Percentiles rank a stretch among this genome's conserved stretches.
Conservation (phyloP, 1,284 basidiomycete genomes). For the Xerocomus amazonicus region DNA sequence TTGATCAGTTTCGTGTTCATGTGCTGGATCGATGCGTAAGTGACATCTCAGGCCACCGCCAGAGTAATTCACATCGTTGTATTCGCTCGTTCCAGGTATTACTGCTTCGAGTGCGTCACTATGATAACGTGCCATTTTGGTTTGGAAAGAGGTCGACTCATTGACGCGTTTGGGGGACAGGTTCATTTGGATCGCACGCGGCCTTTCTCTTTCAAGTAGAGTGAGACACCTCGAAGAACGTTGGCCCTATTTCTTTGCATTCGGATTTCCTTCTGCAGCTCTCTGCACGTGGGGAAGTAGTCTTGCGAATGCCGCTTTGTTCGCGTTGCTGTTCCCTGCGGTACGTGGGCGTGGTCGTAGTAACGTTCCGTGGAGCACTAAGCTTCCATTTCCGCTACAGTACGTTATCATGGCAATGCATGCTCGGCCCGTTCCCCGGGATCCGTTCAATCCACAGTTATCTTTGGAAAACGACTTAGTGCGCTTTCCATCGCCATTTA, state of each 20-base stretch:
- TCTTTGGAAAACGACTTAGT: constrained; percentile 38
- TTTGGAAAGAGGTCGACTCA: constrained; percentile 1
- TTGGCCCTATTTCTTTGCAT: constrained; percentile 82
- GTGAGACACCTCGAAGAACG: constrained; percentile 77
- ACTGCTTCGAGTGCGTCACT: constrained; percentile 76
- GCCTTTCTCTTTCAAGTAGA: constrained; percentile 61
- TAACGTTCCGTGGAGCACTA: neutral
- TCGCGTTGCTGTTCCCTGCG: constrained; percentile 73
- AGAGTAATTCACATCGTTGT: constrained; percentile 4
- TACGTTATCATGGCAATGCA: constrained; percentile 78
- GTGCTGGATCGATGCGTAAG: constrained; percentile 82
- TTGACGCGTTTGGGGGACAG: constrained; percentile 36
- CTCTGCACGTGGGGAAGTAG: constrained; percentile 68
- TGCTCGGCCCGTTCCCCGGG: constrained; percentile 59
- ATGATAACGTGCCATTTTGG: neutral
- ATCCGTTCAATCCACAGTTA: constrained; percentile 63
- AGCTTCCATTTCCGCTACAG: constrained; percentile 35
- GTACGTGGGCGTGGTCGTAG: constrained; percentile 39
- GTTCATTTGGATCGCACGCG: constrained; percentile 74
- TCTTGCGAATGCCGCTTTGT: constrained; percentile 72
- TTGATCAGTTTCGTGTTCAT: constrained; percentile 63
- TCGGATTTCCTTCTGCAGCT: constrained; percentile 68
- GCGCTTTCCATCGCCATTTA: constrained; percentile 64
- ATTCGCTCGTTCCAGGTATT: constrained; percentile 52
- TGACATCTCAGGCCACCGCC: constrained; percentile 19